These are phyloP conservation scores for Skeletonema tropicum DNA, from an alignment of 108 stramenopile species.

Conservation along the genomic window DNA sequence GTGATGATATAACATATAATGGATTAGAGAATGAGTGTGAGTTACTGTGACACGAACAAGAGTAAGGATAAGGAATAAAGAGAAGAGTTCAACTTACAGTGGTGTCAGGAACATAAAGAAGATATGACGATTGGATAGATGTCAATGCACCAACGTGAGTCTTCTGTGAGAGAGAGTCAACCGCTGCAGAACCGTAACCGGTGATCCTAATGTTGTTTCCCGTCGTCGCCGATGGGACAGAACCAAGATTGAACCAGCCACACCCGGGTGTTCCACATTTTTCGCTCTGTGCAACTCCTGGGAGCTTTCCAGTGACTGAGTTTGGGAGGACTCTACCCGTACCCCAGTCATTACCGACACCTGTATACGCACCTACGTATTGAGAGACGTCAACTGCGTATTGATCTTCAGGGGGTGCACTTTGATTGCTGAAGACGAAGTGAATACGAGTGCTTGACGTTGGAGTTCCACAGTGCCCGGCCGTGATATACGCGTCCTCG, in stretches of 20 bases:
- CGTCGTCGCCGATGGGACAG: not conserved
- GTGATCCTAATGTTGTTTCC: conserved; percentile 19
- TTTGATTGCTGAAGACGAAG: not conserved
- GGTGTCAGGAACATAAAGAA: not conserved
- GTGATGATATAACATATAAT: not conserved
- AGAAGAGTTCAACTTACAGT: not conserved
- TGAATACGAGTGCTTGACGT: not conserved
- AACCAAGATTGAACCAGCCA: conserved; percentile 15
- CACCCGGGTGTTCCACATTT: conserved; percentile 12
- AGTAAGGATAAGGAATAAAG: not conserved
- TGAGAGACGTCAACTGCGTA: conserved; percentile 7
- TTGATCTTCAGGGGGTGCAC: conserved; percentile 11
- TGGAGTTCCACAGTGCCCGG: conserved; percentile 14
- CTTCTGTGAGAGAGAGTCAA: not conserved
- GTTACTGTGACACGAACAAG: not conserved
- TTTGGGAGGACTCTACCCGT: not conserved
- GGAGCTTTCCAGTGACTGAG: conserved; percentile 4
- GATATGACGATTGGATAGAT: not conserved
- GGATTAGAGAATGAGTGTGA: too few relatives aligned
- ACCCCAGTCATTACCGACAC: conserved; percentile 6
- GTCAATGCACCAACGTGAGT: not conserved
- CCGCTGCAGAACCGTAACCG: conserved; percentile 1
- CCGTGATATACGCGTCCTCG: conserved; percentile 1
- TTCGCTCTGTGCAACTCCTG: conserved; percentile 9
- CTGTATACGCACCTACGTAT: not conserved